Percentiles rank a stretch among this genome's conserved stretches.
Conservation (phyloP, 805 yeast genomes). For the Metschnikowia hibisci region DNA sequence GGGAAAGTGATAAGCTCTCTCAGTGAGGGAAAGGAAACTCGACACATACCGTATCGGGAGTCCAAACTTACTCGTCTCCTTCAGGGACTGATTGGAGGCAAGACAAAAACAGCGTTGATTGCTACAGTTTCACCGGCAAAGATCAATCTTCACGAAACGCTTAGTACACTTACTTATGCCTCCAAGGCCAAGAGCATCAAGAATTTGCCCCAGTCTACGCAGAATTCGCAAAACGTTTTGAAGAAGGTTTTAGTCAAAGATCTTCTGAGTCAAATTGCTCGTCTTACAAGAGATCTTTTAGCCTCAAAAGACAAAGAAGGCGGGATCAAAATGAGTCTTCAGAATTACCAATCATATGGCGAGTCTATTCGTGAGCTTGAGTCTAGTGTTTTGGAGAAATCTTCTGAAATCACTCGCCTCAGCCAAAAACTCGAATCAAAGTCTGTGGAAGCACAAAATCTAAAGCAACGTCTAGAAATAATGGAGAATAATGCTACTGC, state of each 20-base stretch:
- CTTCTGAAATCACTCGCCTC: constrained; percentile 6
- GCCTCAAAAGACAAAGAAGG: constrained; percentile 58
- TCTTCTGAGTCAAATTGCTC: constrained; percentile 51
- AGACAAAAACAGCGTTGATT: constrained; percentile 79
- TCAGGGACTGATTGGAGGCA: constrained; percentile 84
- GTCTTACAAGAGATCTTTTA: constrained; percentile 54
- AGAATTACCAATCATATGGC: constrained; percentile 39
- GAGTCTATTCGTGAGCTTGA: constrained; percentile 11
- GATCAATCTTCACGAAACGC: constrained; percentile 72
- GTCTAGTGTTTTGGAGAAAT: constrained; percentile 11
- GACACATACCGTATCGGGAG: constrained; percentile 83
- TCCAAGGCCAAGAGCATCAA: constrained; percentile 78
- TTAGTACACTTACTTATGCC: constrained; percentile 85
- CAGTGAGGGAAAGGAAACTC: constrained; percentile 26
- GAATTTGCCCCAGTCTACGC: constrained; percentile 52
- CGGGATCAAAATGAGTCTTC: constrained; percentile 61
- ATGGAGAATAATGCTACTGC: neutral
- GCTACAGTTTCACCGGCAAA: constrained; percentile 86
- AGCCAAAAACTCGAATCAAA: neutral
- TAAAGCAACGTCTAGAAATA: neutral
- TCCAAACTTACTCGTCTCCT: constrained; percentile 71
- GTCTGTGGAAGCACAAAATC: neutral
- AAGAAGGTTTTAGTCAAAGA: constrained; percentile 52
- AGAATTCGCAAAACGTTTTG: constrained; percentile 38
- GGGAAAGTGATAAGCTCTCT: constrained; percentile 80